phyloP scores from a whole-genome alignment of 495 filamentous ascomycete species.

The Baudoinia panamericana region DNA sequence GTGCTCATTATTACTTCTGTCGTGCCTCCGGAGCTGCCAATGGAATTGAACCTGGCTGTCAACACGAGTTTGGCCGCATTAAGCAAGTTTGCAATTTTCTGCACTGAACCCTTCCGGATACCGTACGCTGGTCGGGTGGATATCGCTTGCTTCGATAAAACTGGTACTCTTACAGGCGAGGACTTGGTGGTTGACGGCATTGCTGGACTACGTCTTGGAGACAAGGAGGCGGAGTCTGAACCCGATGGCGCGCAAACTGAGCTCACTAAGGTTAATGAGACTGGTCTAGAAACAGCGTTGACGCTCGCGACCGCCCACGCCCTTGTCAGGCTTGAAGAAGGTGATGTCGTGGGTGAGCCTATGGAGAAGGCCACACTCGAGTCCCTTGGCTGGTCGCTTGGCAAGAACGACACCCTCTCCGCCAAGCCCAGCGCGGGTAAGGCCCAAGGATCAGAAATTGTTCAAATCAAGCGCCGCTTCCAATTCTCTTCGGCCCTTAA shows the following conservation, averaged over 20 bases:
- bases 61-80: conserved; percentile 96
- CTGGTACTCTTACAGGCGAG: conserved; percentile 90
- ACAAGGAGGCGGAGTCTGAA: conserved; percentile 53
- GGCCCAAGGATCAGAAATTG: conserved; percentile 35
- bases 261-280: conserved; percentile 49
- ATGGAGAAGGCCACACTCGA: conserved; percentile 95
- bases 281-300: conserved; percentile 70
- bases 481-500: conserved; percentile 97
- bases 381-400: conserved; percentile 81
- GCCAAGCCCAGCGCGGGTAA: conserved; percentile 31
- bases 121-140: conserved; percentile 92
- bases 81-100: conserved; percentile 92
- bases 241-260: conserved; percentile 66
- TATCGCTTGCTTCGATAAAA: conserved; percentile 98
- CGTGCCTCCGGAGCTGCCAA: conserved; percentile 91
- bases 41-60: conserved; percentile 94
- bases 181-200: conserved; percentile 96
- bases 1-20: conserved; percentile 95
- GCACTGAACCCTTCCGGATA: conserved; percentile 98
- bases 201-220: conserved; percentile 67
- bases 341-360: conserved; percentile 91
- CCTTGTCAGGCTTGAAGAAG: conserved; percentile 89
- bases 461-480: conserved; percentile 91
- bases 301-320: conserved; percentile 93
- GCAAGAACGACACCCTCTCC: conserved; percentile 67